Base-by-base conservation (phyloP, 176 grass and related monocot genomes). In the Echinochloa phyllopogon region DNA sequence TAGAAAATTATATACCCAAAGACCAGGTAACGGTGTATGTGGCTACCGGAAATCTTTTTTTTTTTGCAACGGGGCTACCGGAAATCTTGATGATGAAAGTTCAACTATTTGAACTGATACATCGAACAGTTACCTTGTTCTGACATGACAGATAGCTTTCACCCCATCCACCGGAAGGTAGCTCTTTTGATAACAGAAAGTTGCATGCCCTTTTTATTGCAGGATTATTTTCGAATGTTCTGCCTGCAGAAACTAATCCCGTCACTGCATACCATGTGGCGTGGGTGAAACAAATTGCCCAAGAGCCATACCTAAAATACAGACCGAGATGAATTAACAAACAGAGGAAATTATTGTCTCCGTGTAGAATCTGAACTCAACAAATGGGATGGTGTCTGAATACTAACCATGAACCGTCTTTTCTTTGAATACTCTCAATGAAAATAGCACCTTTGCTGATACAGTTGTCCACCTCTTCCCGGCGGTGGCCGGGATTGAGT, bases 81-180 rank as follows among this genome's bases (percentile, higher is more conserved):
- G 29, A 33, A 33, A 33, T 33, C n/a, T n/a, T n/a, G 29, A 33
- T 33, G 29, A 33, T 33, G 29, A 33, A 33, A 33, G 29, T 33
- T 33, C 29, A 33, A 33, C 29, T 33, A 33, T 33, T 33, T 33
- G 1, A 33, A 33, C 29, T 33, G 29, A 33, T 33, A 33, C 29
- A 85, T 59, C 41, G 42, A 65, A 62, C 69, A 37, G 45, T 55
- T 75, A 95, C 95, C 91, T 95, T 89, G 84, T 98, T 72, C 80
- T 93, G 91, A 82, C 72, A 95, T 15, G 95, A 98, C 77, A 98
- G 80, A 87, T 98, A 98, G 80, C 95, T 98, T 81, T 98, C 95
- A 60, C 95, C 95, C 95, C 95, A 98, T 23, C 93, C 95, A 83
- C 95, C 95, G 3, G 75, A 92, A 81, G 95, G 74, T 48, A 92